These are phyloP conservation scores for Globisporangium echinulatum DNA, from an alignment of 352 stramenopile genomes.

Conservation along the genomic window DNA sequence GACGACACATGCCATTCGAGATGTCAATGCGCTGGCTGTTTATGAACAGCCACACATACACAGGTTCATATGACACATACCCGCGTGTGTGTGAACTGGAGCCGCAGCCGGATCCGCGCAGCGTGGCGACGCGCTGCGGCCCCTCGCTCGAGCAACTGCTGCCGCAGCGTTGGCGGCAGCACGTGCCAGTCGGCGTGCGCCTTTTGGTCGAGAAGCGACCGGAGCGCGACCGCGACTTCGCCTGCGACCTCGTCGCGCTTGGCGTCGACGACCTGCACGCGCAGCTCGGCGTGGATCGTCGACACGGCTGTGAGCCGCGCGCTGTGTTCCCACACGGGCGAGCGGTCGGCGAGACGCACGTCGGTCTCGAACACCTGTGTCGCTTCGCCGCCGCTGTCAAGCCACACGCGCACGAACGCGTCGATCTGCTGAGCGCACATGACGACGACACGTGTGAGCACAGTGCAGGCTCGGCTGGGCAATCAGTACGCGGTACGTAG, in stretches of 20 bases:
- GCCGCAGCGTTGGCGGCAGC: constrained; percentile 47
- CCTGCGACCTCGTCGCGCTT: constrained; percentile 41
- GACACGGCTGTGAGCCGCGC: constrained; percentile 29
- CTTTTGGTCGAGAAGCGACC: constrained; percentile 52
- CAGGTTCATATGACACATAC: constrained; percentile 14
- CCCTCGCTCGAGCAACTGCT: constrained; percentile 48
- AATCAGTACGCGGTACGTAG: not conserved
- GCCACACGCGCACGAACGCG: constrained; percentile 38
- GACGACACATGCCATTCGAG: too few species aligned
- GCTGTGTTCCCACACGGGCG: constrained; percentile 34
- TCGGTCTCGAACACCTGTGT: constrained; percentile 24
- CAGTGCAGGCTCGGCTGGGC: too few species aligned
- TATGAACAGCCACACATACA: not conserved
- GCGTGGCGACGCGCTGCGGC: constrained; percentile 15
- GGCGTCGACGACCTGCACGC: constrained; percentile 47
- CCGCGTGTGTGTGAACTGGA: constrained; percentile 49
- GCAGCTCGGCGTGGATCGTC: constrained; percentile 31
- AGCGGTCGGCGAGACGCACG: constrained; percentile 31
- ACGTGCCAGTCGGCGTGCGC: constrained; percentile 49
- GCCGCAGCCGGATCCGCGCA: constrained; percentile 30
- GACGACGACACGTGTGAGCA: too few species aligned
- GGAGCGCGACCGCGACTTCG: constrained; percentile 37
- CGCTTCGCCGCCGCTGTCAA: constrained; percentile 7
- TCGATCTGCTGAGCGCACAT: constrained; percentile 31
- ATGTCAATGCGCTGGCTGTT: too few species aligned